Conservation (phyloP, 495 filamentous ascomycete genomes). For the Xylaria castorea region DNA sequence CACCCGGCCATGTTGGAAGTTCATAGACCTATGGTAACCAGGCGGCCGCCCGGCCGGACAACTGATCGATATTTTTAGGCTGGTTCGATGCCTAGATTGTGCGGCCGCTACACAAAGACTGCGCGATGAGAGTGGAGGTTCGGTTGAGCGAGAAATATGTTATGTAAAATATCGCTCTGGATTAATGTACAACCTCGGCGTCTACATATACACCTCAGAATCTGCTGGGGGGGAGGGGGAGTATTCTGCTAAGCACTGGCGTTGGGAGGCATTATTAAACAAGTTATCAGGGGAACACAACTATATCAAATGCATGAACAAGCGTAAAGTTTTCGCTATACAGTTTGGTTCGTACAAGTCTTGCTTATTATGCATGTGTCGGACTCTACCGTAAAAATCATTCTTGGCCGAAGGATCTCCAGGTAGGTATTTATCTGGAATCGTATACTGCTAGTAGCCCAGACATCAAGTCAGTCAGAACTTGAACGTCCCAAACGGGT, state of each 20-base stretch:
- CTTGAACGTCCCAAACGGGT: not conserved
- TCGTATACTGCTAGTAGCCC: not conserved
- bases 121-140: not conserved
- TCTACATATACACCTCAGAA: not conserved
- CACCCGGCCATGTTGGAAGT: constrained; percentile 54
- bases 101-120: not conserved
- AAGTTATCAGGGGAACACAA: not conserved
- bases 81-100: not conserved
- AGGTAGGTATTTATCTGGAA: not conserved
- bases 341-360: not conserved
- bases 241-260: not conserved
- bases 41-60: not conserved
- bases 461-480: not conserved
- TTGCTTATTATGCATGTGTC: not conserved
- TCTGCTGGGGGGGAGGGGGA: not conserved
- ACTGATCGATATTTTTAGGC: not conserved
- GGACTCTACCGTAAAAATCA: too few relatives aligned
- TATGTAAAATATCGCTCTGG: not conserved
- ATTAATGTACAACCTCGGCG: not conserved
- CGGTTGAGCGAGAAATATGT: not conserved
- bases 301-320: not conserved
- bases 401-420: not conserved
- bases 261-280: constrained; percentile 6
- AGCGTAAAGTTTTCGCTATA: not conserved
- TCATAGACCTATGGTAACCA: constrained; percentile 28